These are phyloP conservation scores for Lichtheimia ornata DNA, from an alignment of 371 early-diverging fungal genomes.

Conservation along the genomic window DNA sequence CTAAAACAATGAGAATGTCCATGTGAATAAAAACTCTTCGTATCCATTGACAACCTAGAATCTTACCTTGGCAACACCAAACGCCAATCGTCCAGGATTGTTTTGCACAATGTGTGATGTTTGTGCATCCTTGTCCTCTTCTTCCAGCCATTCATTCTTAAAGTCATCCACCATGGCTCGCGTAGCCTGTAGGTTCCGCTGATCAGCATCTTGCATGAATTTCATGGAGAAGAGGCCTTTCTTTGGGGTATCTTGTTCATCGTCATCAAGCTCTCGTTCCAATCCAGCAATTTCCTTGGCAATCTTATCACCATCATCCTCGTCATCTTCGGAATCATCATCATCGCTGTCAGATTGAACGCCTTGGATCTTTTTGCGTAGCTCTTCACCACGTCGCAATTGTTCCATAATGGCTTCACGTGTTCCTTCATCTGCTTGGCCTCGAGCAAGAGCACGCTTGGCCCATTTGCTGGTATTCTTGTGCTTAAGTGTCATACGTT, in stretches of 20 bases:
- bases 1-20: neutral
- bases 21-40: too few species aligned
- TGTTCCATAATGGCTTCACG: constrained; percentile 87
- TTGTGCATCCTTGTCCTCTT: constrained; percentile 29
- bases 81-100: constrained; percentile 65
- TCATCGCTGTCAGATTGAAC: constrained; percentile 55
- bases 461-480: constrained; percentile 97
- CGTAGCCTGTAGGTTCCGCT: constrained; percentile 53
- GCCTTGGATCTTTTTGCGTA: constrained; percentile 83
- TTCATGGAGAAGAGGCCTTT: constrained; percentile 94
- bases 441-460: constrained; percentile 71
- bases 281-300: constrained; percentile 43
- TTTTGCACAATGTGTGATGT: constrained; percentile 40
- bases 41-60: neutral
- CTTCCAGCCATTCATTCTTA: constrained; percentile 42
- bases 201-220: constrained; percentile 90
- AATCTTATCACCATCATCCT: constrained; percentile 42
- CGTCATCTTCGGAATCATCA: constrained; percentile 56
- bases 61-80: constrained; percentile 40
- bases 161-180: constrained; percentile 54
- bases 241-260: constrained; percentile 50
- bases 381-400: constrained; percentile 77
- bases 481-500: constrained; percentile 92
- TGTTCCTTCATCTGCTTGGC: constrained; percentile 69
- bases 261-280: constrained; percentile 47